A percentile compares a stretch with the other conserved stretches of the same genome.
These are phyloP conservation scores for Solanum ossicruentum DNA, from an alignment of 257 asterid species.

Conservation along the genomic window DNA sequence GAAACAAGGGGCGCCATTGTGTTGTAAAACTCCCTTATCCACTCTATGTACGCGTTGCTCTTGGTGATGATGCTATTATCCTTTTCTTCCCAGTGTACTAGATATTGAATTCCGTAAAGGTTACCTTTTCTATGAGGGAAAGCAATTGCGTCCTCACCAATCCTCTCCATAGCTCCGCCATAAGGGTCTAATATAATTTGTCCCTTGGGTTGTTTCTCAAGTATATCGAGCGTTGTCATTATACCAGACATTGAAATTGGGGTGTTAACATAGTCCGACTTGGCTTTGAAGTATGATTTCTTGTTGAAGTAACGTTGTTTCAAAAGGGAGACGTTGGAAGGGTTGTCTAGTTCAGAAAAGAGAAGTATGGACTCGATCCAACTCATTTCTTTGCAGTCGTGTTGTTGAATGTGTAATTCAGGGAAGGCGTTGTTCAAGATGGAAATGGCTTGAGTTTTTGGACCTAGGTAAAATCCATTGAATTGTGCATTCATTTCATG, in stretches of 20 bases:
- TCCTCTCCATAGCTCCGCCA: conserved; percentile 54
- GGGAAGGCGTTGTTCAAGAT: conserved; percentile 23
- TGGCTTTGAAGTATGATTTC: conserved; percentile 55
- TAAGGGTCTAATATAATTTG: conserved; percentile 59
- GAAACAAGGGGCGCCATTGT: conserved; percentile 47
- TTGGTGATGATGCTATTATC: not conserved
- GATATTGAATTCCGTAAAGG: conserved; percentile 46
- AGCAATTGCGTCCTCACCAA: conserved; percentile 38
- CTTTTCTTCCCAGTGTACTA: conserved; percentile 41
- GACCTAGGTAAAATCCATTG: conserved; percentile 51
- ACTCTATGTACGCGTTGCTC: conserved; percentile 22
- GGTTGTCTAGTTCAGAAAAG: conserved; percentile 36
- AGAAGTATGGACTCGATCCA: conserved; percentile 59
- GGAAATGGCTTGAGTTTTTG: conserved; percentile 17
- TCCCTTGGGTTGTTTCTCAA: conserved; percentile 50
- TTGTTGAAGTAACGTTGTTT: conserved; percentile 25
- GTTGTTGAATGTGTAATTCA: conserved; percentile 17
- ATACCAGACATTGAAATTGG: conserved; percentile 27
- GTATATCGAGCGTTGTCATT: conserved; percentile 5
- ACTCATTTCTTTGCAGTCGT: conserved; percentile 44
- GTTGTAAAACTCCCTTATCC: conserved; percentile 49
- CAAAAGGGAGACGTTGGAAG: conserved; percentile 3
- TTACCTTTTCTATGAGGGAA: conserved; percentile 74
- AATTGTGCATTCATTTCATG: conserved; percentile 43
- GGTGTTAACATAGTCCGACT: conserved; percentile 49